Base-by-base conservation (phyloP, 441 rosid species). In the Manihot esculenta region DNA sequence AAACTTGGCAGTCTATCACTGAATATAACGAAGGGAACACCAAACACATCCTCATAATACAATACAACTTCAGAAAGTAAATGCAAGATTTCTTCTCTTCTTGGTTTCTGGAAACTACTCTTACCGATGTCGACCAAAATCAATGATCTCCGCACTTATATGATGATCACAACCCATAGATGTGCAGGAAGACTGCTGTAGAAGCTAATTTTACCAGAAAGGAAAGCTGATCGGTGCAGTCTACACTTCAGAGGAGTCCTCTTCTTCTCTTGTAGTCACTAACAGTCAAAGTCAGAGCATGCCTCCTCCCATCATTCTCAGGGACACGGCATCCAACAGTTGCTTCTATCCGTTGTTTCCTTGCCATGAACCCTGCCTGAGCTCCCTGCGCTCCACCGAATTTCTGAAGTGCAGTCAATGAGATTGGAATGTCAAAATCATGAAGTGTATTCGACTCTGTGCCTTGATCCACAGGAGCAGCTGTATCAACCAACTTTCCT, bases 191-290 rank as follows among this genome's bases (percentile, higher is more conserved):
- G 18, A 5, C 38, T 11, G 9, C 38, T 11, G 24, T 24, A 59
- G 53, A 56, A 26, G 10, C 54, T 44, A 48, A 51, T 27, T 53
- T 51, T 50, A 68, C 54, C 72, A 30, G 61, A 20, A 56, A 23
- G n/a, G 71, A 55, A n/a, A n/a, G 10, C 67, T 33, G 55, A 38
- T 41, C 5, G 51, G 42, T 5, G 53, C 24, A 70, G 11, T 55
- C 71, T 73, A 60, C 54, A 59, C 71, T 73, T 88, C 85, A 94
- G 61, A 95, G 91, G 73, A 95, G 98, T 62, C 99, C 97, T 80
- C 96, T 91, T 72, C 99, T 86, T 79, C 98, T 92, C 86, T 95
- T 92, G 91, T 95, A 95, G 74, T 92, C 99, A 66, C 99, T 82
- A 61, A 92, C 97, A 18, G 97, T 95, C 77, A 95, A 78, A 62